Base-by-base conservation (phyloP, 805 yeast species). In the Saturnispora sekii region DNA sequence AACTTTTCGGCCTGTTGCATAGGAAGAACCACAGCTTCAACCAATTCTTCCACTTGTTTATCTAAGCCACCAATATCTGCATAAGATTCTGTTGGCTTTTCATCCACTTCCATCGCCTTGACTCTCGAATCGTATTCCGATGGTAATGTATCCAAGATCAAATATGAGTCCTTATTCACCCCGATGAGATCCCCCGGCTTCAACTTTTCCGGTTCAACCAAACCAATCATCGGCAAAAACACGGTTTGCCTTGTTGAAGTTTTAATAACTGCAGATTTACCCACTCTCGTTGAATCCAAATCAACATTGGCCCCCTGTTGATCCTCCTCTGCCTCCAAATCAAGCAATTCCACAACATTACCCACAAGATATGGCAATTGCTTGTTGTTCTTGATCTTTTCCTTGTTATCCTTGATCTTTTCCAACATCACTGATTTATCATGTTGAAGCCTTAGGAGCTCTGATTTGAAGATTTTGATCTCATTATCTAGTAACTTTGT, bases 111-210 rank as follows among this genome's bases (percentile, higher is more conserved):
- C 99, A 93, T 66, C 10, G 97, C 97, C 68, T 93, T 93, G 43
- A 93, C 99, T 57, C 98, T 77, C 45, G 95, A 84, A 64, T 93
- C 99, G 61, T 93, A 93, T 66, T 93, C 98, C 2, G 96, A 88
- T 10, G 98, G 98, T 53, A 93, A 72, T 7, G 95, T 88, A 66
- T 93, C 98, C 55, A 93, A 73, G 44, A 93, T 84, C 53, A 93
- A 73, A 61, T 89, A 93, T 7, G 96, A 85, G 62, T 93, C 99
- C 67, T 93, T 93, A 65, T 93, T 93, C 45, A 93, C 98, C 57
- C 99, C 98, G 48, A 93, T 94, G 55, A 93, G 72, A 61, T 93
- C 98, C 54, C 94, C 94, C n/a, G 99, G 99, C 64, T 85, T 90
- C 54, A 93, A 73, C n/a, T 73, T 76, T 38, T 78, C 81, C 1